Conservation (phyloP, 768 basidiomycete species). For the Cystobasidium ongulense region DNA sequence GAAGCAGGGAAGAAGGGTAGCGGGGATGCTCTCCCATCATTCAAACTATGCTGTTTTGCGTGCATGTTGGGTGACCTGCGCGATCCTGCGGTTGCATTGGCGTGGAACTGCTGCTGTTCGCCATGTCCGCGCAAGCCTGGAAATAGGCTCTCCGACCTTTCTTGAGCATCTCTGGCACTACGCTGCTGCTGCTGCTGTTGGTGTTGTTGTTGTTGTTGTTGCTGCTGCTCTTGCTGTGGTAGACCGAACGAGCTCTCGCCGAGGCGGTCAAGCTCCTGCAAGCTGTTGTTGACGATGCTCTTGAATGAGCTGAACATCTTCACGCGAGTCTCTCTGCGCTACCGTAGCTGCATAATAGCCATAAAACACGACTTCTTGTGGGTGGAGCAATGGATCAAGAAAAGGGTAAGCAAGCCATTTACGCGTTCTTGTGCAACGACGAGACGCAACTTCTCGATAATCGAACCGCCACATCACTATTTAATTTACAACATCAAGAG, state of each 20-base stretch:
- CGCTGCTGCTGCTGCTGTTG: background rate
- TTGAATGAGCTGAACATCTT: slow-evolving; percentile 27
- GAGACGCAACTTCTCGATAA: background rate
- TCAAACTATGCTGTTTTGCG: background rate
- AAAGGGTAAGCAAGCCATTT: background rate
- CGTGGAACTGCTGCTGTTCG: background rate
- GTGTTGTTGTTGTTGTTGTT: slow-evolving; percentile 13
- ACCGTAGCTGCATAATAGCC: background rate
- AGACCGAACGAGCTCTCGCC: slow-evolving; percentile 14
- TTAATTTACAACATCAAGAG: background rate
- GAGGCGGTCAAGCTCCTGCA: slow-evolving; percentile 25
- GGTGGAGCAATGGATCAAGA: background rate
- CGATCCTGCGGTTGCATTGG: background rate
- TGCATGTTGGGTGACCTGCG: slow-evolving; percentile 4
- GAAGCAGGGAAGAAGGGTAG: background rate
- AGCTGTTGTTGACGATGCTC: slow-evolving; percentile 19
- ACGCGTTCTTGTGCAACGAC: too few relatives aligned
- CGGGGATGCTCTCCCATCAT: background rate
- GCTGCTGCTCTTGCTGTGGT: background rate
- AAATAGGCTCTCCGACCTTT: background rate
- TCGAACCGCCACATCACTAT: background rate
- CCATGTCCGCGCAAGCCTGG: background rate
- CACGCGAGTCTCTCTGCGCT: background rate
- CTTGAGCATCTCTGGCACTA: background rate
- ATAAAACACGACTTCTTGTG: background rate